Base-by-base conservation (phyloP, 768 basidiomycete genomes). In the Hygrophoropsis aurantiaca region DNA sequence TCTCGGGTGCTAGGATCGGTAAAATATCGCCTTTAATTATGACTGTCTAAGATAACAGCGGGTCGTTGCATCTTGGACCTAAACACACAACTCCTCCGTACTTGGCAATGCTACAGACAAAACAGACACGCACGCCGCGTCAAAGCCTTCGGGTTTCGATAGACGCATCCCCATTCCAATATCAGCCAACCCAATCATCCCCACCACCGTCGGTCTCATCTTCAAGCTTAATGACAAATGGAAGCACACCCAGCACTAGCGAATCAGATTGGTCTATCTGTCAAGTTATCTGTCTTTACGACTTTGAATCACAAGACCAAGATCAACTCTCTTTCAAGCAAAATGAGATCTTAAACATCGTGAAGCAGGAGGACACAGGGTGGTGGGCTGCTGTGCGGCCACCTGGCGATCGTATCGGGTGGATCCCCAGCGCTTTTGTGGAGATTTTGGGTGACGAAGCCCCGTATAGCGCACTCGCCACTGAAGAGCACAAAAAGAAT, bases 341-440 rank as follows among this genome's bases (percentile, higher is more conserved):
- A 66, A 79, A 80, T 51, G 87, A 90, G 52, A 77, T 89, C 18
- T 65, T 91, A 23, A 76, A 79, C 19, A 70, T 90, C 42, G 71
- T 90, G 37, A 81, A 81, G 62, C 74, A 79, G 62, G 85, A 89
- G 62, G 73, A 76, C 11, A 78, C 82, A 2, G 88, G 89, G 9
- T 90, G 87, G 88, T 90, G 87, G 86, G 87, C 85, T 16, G 89
- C 87, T 16, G 77, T 85, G 66, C 72, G 80, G 19, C 65, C 66
- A 10, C 72, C 72, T 30, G 77, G 75, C 11, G 68, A 74, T 40
- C 60, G 65, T 26, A 73, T 87, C 25, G 86, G 88, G 38, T 90
- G 89, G 89, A 81, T 90, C 49, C 88, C 88, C 9, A 76, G 80
- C 52, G 79, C 82, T 2, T 90, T 80, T 62, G 85, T 91, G 5